Evolutionary conservation across 768 basidiomycete species (phyloP).

Genomic region (Pulveroboletus sp.): DNA sequence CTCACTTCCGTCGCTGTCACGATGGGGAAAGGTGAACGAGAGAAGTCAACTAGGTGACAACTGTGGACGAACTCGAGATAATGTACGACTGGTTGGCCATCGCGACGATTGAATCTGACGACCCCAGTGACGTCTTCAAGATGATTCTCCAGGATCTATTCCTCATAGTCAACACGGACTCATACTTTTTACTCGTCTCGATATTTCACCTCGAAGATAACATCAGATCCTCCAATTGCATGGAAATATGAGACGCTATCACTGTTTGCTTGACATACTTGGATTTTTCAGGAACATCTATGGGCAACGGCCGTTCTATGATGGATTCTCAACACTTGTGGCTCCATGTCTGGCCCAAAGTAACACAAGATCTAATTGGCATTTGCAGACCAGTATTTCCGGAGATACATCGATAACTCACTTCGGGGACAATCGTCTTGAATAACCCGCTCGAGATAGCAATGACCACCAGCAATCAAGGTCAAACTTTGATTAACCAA

Average conservation of each 20-base stretch:
- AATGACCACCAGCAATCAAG: constrained; percentile 6
- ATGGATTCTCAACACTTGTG: constrained; percentile 19
- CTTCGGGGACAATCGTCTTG: constrained; percentile 21
- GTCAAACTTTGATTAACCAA: constrained; percentile 24
- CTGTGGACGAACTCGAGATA: constrained; percentile 18
- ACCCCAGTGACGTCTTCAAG: constrained; percentile 19
- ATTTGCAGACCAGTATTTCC: not conserved
- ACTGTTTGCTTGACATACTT: constrained; percentile 17
- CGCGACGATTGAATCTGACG: constrained; percentile 19
- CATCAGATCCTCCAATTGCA: not conserved
- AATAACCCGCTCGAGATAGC: constrained; percentile 24
- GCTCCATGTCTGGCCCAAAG: constrained; percentile 18
- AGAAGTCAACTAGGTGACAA: not conserved
- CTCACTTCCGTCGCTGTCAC: constrained; percentile 21
- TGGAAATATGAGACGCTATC: not conserved
- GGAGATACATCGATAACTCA: not conserved
- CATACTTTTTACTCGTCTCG: constrained; percentile 12
- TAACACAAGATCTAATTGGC: constrained; percentile 11
- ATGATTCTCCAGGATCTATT: constrained; percentile 23
- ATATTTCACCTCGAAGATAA: constrained; percentile 18
- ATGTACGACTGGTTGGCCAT: constrained; percentile 20
- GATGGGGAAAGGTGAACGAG: not conserved
- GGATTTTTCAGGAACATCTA: constrained; percentile 21
- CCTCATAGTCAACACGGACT: constrained; percentile 20
- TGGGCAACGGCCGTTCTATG: constrained; percentile 21